Conservation (phyloP, 1,139 yeast species). For the Saccharomycopsis hybrid region DNA sequence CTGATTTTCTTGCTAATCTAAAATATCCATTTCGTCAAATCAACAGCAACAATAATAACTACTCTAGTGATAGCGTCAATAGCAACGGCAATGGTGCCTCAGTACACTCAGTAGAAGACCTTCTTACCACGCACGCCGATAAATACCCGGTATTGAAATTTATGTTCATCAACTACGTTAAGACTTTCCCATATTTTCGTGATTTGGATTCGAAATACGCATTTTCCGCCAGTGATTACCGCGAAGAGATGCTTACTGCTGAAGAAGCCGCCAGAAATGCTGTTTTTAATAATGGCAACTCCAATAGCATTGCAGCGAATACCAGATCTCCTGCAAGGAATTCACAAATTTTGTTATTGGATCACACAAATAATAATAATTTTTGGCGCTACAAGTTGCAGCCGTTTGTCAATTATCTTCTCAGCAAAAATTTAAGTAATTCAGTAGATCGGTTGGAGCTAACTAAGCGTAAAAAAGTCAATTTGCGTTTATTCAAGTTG, state of each 20-base stretch:
- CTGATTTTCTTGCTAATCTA: constrained; percentile 12
- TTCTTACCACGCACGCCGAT: constrained; percentile 7
- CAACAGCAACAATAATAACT: background rate
- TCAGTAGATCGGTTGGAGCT: constrained; percentile 18
- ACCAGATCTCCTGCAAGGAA: too few relatives aligned
- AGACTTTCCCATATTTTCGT: constrained; percentile 18
- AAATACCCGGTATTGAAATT: constrained; percentile 18
- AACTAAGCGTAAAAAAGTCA: constrained; percentile 18
- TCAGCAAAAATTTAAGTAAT: constrained; percentile 17
- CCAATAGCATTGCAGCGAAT: background rate
- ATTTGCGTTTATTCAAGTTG: constrained; percentile 14
- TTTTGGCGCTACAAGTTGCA: constrained; percentile 24
- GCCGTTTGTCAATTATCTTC: constrained; percentile 19
- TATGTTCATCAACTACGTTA: constrained; percentile 15
- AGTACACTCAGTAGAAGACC: background rate
- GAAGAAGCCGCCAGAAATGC: background rate
- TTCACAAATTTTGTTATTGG: background rate
- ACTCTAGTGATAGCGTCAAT: background rate
- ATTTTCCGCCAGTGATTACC: background rate
- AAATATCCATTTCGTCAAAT: constrained; percentile 14
- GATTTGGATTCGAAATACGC: constrained; percentile 11
- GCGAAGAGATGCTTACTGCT: background rate
- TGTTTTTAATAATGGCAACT: background rate
- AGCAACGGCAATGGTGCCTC: background rate
- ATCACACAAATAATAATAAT: constrained; percentile 35